These are phyloP conservation scores for Annona cherimola DNA, from an alignment of 164 flowering plant species.

Conservation along the genomic window DNA sequence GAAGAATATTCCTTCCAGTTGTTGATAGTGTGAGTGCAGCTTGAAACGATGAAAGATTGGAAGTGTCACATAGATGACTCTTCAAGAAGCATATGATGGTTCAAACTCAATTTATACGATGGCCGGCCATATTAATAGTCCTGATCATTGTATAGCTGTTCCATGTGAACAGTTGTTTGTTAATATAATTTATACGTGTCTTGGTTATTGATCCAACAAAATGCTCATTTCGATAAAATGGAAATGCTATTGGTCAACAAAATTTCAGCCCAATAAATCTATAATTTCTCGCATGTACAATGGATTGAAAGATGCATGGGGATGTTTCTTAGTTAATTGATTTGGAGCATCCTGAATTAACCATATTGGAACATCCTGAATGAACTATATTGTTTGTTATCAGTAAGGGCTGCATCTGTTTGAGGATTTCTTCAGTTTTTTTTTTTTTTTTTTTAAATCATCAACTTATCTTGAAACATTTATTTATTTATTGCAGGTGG, in stretches of 20 bases:
- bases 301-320: not conserved
- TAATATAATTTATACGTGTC: not conserved
- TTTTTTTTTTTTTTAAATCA: not conserved
- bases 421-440: not conserved
- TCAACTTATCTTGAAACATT: not conserved
- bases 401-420: not conserved
- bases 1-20: not conserved
- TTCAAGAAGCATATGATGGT: not conserved
- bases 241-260: not conserved
- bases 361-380: not conserved
- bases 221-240: not conserved
- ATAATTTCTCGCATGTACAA: not conserved
- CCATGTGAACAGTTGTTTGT: not conserved
- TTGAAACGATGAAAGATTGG: not conserved
- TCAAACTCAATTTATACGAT: not conserved
- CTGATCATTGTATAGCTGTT: not conserved
- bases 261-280: not conserved
- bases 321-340: not conserved
- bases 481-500: conserved; percentile 51
- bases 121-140: not conserved
- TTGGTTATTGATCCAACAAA: not conserved
- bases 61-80: not conserved
- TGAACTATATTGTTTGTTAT: not conserved
- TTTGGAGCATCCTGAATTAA: not conserved
- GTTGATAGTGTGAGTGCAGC: not conserved